These are phyloP conservation scores for Gentiana macrophylla DNA, from an alignment of 257 asterid species.

Conservation along the genomic window DNA sequence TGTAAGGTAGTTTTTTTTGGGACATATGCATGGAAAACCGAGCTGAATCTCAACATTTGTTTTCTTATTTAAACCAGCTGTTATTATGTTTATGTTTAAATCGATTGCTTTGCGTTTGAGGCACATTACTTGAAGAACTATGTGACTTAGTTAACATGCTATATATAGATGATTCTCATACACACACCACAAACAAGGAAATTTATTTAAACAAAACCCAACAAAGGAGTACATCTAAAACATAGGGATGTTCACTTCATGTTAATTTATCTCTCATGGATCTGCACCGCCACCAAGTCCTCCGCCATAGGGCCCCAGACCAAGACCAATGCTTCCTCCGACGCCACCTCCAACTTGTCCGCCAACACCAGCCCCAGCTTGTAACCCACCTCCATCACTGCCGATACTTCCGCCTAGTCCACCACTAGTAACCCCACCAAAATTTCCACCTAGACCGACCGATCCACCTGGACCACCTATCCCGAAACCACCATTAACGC, in stretches of 20 bases:
- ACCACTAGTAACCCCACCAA: neutral
- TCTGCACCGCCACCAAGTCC: conserved; percentile 7
- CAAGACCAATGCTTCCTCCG: neutral
- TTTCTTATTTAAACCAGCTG: neutral
- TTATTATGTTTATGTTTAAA: neutral
- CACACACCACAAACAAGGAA: neutral
- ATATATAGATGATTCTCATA: too few species aligned
- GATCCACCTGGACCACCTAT: conserved; percentile 4
- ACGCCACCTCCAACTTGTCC: conserved; percentile 2
- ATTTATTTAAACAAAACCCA: neutral
- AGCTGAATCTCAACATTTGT: neutral
- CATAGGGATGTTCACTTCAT: neutral
- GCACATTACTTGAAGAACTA: neutral
- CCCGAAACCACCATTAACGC: neutral
- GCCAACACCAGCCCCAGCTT: conserved; percentile 4
- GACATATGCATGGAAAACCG: too few species aligned
- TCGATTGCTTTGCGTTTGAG: neutral
- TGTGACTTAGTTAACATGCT: too few species aligned
- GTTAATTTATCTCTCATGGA: neutral
- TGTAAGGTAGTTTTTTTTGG: neutral
- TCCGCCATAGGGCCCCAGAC: conserved; percentile 1
- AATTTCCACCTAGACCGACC: conserved; percentile 2
- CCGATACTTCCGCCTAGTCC: conserved; percentile 3
- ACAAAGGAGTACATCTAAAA: neutral
- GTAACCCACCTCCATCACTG: neutral